Percentiles rank a stretch among this genome's conserved stretches.
phyloP scores from a whole-genome alignment of 345 rosid species.

The Brassica juncea region DNA sequence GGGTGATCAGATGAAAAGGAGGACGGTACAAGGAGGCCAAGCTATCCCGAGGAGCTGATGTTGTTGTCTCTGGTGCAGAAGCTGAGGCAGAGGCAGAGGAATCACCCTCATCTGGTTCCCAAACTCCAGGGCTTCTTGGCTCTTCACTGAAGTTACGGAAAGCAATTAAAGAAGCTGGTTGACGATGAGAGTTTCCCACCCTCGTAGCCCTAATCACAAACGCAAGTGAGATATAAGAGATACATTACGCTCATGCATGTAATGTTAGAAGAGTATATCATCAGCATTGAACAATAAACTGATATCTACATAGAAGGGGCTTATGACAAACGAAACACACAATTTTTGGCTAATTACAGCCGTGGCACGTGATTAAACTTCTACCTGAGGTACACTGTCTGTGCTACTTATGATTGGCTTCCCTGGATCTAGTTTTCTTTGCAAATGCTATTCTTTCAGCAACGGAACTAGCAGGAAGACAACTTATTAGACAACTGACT shows the following conservation, averaged over 20 bases:
- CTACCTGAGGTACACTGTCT: background rate
- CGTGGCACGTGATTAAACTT: background rate
- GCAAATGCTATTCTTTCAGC: background rate
- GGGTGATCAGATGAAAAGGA: constrained; percentile 83
- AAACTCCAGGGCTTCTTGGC: constrained; percentile 77
- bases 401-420: background rate
- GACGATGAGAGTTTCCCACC: constrained; percentile 49
- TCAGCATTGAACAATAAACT: constrained; percentile 7
- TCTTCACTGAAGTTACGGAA: constrained; percentile 92
- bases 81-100: constrained; percentile 42
- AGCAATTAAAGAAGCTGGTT: constrained; percentile 67
- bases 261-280: background rate
- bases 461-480: background rate
- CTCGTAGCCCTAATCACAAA: constrained; percentile 54
- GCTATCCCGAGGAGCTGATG: constrained; percentile 65
- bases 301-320: background rate
- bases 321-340: background rate
- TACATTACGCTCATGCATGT: background rate
- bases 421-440: background rate
- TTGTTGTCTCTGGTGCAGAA: constrained; percentile 31
- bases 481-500: background rate
- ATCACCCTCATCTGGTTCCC: constrained; percentile 52
- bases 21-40: constrained; percentile 94
- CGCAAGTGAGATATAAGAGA: constrained; percentile 19
- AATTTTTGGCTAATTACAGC: background rate